Conservation (phyloP, 140 eudicot species). For the Anethum foeniculum region DNA sequence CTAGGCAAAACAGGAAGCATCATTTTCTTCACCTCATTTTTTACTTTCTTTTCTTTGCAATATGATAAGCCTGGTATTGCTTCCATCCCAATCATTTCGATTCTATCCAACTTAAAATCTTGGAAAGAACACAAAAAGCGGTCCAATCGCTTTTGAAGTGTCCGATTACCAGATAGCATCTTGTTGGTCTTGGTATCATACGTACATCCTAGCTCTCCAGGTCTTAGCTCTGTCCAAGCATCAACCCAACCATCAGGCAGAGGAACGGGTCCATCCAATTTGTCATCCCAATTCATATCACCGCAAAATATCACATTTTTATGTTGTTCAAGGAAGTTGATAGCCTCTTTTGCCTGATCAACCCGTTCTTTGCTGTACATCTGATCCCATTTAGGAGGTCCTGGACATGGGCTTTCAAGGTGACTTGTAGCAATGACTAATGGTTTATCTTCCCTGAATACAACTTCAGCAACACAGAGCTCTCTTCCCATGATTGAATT, state of each 20-base stretch:
- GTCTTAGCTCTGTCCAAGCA: slow-evolving; percentile 66
- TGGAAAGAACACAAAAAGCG: slow-evolving; percentile 44
- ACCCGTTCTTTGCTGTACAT: slow-evolving; percentile 93
- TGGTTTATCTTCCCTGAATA: slow-evolving; percentile 22
- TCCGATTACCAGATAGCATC: slow-evolving; percentile 68
- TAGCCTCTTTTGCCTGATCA: slow-evolving; percentile 71
- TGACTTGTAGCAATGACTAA: slow-evolving; percentile 76
- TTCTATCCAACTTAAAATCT: slow-evolving; percentile 42
- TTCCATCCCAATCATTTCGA: slow-evolving; percentile 75
- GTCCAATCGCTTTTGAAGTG: slow-evolving; percentile 75
- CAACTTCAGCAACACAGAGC: slow-evolving; percentile 60
- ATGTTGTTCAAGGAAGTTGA: slow-evolving; percentile 42
- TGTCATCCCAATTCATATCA: slow-evolving; percentile 98
- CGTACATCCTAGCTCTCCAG: slow-evolving; percentile 64
- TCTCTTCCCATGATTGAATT: slow-evolving; percentile 73
- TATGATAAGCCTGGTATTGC: slow-evolving; percentile 63
- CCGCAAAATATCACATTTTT: slow-evolving; percentile 75
- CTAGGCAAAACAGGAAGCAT: slow-evolving; percentile 87
- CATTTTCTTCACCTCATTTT: slow-evolving; percentile 35
- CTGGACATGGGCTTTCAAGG: slow-evolving; percentile 90
- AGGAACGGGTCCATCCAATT: slow-evolving; percentile 76
- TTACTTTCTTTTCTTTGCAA: slow-evolving; percentile 52
- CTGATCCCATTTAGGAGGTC: slow-evolving; percentile 94
- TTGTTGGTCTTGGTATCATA: slow-evolving; percentile 83
- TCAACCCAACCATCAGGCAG: slow-evolving; percentile 66